A percentile compares a stretch with the other conserved stretches of the same genome.
phyloP scores from a whole-genome alignment of 768 basidiomycete species.

The Asterophora lycoperdoides region DNA sequence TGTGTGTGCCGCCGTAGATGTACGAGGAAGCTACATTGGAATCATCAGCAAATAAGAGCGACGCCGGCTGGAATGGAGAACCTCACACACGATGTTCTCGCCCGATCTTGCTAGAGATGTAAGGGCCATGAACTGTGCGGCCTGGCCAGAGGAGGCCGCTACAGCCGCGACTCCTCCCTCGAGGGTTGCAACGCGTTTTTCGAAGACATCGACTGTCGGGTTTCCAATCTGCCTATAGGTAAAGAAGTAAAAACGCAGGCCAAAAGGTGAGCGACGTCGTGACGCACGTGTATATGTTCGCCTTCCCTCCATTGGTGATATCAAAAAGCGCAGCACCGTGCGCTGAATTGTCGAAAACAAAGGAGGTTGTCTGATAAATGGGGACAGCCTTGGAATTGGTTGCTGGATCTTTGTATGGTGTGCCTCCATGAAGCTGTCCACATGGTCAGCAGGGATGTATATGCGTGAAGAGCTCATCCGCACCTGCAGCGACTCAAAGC shows the following conservation, averaged over 20 bases:
- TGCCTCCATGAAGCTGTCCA: slow-evolving; percentile 57
- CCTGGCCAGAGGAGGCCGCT: slow-evolving; percentile 54
- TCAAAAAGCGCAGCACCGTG: slow-evolving; percentile 28
- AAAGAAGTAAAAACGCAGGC: too few relatives aligned
- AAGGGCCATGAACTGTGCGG: slow-evolving; percentile 61
- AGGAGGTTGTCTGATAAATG: slow-evolving; percentile 55
- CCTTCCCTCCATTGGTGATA: slow-evolving; percentile 3
- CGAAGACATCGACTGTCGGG: slow-evolving; percentile 47
- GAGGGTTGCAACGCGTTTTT: slow-evolving; percentile 59
- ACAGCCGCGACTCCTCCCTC: slow-evolving; percentile 62
- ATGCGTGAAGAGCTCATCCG: not conserved
- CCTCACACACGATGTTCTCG: slow-evolving; percentile 65
- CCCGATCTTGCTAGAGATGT: slow-evolving; percentile 46
- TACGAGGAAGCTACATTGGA: slow-evolving; percentile 3
- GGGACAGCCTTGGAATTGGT: slow-evolving; percentile 61
- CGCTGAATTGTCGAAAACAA: slow-evolving; percentile 49
- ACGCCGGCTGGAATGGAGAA: slow-evolving; percentile 11
- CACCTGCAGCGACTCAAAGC: slow-evolving; percentile 47
- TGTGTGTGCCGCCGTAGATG: slow-evolving; percentile 40
- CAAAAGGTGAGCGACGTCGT: not conserved
- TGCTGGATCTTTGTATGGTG: slow-evolving; percentile 42
- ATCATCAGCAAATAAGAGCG: not conserved
- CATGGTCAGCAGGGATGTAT: not conserved
- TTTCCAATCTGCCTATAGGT: slow-evolving; percentile 9
- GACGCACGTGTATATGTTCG: slow-evolving; percentile 3